phyloP scores from a whole-genome alignment of 2,329 filamentous ascomycete species.

The Sporothrix pseudoabietina region DNA sequence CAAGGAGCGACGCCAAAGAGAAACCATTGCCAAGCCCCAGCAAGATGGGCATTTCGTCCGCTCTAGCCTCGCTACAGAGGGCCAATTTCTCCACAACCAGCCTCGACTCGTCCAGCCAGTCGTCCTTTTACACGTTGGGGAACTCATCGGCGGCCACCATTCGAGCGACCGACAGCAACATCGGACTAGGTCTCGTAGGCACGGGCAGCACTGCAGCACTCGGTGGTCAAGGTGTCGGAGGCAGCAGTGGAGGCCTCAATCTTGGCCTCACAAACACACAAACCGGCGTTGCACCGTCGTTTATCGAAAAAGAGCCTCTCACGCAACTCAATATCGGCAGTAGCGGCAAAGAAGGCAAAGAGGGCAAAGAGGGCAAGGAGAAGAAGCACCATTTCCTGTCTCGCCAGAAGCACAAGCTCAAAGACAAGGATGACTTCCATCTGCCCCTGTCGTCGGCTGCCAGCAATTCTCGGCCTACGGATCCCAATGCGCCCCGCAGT shows the following conservation, averaged over 20 bases:
- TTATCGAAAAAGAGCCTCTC: conserved; percentile 45
- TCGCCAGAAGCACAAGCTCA: conserved; percentile 75
- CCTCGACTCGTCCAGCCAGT: conserved; percentile 63
- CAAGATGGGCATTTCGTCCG: conserved; percentile 68
- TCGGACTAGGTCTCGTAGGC: background rate
- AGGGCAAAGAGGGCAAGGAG: conserved; percentile 66
- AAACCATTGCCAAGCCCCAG: conserved; percentile 72
- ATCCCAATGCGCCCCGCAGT: conserved; percentile 73
- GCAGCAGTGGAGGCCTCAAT: background rate
- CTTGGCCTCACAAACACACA: background rate
- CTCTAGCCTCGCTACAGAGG: conserved; percentile 65
- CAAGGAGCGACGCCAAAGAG: conserved; percentile 67
- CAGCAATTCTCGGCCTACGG: conserved; percentile 74
- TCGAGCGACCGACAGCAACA: conserved; percentile 58
- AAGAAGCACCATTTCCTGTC: conserved; percentile 80
- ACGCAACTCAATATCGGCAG: conserved; percentile 44
- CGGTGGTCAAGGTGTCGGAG: background rate
- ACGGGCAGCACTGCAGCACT: conserved; percentile 12
- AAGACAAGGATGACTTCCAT: conserved; percentile 70
- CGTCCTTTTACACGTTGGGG: conserved; percentile 71
- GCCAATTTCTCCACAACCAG: conserved; percentile 72
- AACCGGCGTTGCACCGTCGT: background rate
- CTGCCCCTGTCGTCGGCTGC: conserved; percentile 73
- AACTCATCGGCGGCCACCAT: conserved; percentile 79
- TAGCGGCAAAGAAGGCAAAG: conserved; percentile 44